These are phyloP conservation scores for Naganishia friedmannii DNA, from an alignment of 768 basidiomycete species.

Conservation along the genomic window DNA sequence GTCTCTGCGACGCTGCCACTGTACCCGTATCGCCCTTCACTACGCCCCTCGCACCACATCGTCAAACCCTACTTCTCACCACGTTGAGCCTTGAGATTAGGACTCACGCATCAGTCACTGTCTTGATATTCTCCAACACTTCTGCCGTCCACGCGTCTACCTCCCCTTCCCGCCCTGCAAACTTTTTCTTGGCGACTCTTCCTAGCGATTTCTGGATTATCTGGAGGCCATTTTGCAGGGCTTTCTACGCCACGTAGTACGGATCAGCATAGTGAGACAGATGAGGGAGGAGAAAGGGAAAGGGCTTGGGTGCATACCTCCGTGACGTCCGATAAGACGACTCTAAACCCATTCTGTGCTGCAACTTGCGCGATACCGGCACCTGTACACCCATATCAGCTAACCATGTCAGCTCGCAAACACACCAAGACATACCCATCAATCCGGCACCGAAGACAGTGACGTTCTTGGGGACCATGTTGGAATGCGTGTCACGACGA, in stretches of 20 bases:
- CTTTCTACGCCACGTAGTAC: constrained; percentile 1
- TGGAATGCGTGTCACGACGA: not conserved
- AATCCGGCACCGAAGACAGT: constrained; percentile 55
- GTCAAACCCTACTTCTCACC: not conserved
- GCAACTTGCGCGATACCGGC: constrained; percentile 56
- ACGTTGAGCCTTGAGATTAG: not conserved
- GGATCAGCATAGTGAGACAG: not conserved
- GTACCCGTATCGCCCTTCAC: not conserved
- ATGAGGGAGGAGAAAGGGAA: not conserved
- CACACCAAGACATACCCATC: constrained; percentile 44
- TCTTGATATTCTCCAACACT: constrained; percentile 50
- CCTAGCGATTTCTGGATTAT: constrained; percentile 54
- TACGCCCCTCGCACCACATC: not conserved
- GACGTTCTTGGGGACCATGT: constrained; percentile 42
- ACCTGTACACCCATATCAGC: constrained; percentile 35
- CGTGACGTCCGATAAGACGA: constrained; percentile 52
- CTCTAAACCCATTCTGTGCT: constrained; percentile 54
- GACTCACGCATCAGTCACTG: constrained; percentile 53
- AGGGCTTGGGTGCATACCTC: constrained; percentile 38
- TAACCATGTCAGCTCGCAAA: not conserved
- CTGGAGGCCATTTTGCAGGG: constrained; percentile 47
- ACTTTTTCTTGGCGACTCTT: constrained; percentile 52
- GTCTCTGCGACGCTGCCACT: not conserved
- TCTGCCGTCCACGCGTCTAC: constrained; percentile 12
- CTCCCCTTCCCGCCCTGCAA: constrained; percentile 40